Percentiles rank a stretch among this genome's conserved stretches.
These are phyloP conservation scores for Pleurotus ostreatus DNA, from an alignment of 768 basidiomycete genomes.

Conservation along the genomic window DNA sequence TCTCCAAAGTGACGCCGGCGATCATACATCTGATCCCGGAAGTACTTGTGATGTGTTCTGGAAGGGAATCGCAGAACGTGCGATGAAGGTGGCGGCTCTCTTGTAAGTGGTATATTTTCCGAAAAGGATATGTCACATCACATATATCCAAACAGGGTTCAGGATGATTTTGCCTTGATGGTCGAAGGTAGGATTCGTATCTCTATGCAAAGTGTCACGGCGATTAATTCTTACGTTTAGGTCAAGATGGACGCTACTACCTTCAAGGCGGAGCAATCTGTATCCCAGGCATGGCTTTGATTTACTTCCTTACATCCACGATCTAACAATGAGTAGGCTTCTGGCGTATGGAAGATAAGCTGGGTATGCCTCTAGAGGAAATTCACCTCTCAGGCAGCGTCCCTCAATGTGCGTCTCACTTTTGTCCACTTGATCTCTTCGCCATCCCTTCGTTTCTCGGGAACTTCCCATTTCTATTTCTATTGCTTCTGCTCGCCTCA, in stretches of 20 bases:
- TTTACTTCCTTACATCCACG: slow-evolving; percentile 1
- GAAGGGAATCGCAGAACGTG: slow-evolving; percentile 36
- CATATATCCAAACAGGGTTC: slow-evolving; percentile 30
- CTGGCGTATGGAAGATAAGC: slow-evolving; percentile 76
- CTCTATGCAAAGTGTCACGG: not conserved
- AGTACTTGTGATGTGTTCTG: slow-evolving; percentile 9
- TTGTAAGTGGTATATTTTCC: slow-evolving; percentile 39
- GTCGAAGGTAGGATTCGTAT: slow-evolving; percentile 41
- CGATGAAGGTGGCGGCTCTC: slow-evolving; percentile 58
- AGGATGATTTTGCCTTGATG: slow-evolving; percentile 59
- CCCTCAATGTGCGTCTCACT: slow-evolving; percentile 56
- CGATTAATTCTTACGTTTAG: slow-evolving; percentile 24
- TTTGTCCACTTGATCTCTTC: not conserved
- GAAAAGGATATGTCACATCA: not conserved
- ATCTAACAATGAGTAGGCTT: slow-evolving; percentile 41
- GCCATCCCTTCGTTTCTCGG: not conserved
- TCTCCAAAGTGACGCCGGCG: not conserved
- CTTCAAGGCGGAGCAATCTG: slow-evolving; percentile 72
- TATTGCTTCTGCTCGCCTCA: not conserved
- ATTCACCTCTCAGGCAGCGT: slow-evolving; percentile 71
- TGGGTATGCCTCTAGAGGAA: slow-evolving; percentile 66
- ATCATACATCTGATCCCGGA: not conserved
- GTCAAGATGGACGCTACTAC: slow-evolving; percentile 65
- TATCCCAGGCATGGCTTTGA: slow-evolving; percentile 46
- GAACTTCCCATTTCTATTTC: not conserved